Base-by-base conservation (phyloP, 1,284 basidiomycete genomes). In the Takashimella koratensis region DNA sequence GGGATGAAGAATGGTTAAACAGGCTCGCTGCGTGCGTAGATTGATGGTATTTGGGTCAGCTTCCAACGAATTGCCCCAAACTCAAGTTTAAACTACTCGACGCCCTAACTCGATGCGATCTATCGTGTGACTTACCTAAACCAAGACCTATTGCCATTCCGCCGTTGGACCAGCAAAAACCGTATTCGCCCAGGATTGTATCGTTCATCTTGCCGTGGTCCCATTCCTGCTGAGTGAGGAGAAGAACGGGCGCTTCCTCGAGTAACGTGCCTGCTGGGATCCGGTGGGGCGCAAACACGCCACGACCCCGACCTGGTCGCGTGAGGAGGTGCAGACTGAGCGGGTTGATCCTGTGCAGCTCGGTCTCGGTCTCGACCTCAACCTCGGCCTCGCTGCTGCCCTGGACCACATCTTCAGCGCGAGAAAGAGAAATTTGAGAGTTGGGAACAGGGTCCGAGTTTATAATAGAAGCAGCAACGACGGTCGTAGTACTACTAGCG, bases 71-170 rank as follows among this genome's bases (percentile, higher is more conserved):
- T n/a, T n/a, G n/a, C n/a, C n/a, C n/a, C n/a, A n/a, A n/a, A n/a
- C n/a, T n/a, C n/a, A n/a, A n/a, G n/a, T n/a, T n/a, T n/a, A 21
- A n/a, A 21, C 4, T 30, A 41, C 10, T 22, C 46, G 26, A 8
- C 19, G 16, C 27, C 30, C 25, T 19, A 30, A n/a, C 36, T 12
- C 19, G 12, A 42, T n/a, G 49, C 26, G 25, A 43, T 45, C 26
- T 26, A 25, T 46, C 13, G 41, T 25, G 20, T 16, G 3, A 71
- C 80, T 59, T 67, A 91, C 90, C 92, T 24, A 95, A 79, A 1
- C 93, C 93, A 0, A 95, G 74, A 0, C 89, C 88, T 2, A 98
- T 79, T 0, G 88, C 93, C 88, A 91, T 90, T 2, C 83, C 82
- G 0, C 86, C 86, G 6, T 67, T 64, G 59, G 84, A 82, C 87